phyloP scores from a whole-genome alignment of 495 filamentous ascomycete species.

The Aspergillus homomorphus region DNA sequence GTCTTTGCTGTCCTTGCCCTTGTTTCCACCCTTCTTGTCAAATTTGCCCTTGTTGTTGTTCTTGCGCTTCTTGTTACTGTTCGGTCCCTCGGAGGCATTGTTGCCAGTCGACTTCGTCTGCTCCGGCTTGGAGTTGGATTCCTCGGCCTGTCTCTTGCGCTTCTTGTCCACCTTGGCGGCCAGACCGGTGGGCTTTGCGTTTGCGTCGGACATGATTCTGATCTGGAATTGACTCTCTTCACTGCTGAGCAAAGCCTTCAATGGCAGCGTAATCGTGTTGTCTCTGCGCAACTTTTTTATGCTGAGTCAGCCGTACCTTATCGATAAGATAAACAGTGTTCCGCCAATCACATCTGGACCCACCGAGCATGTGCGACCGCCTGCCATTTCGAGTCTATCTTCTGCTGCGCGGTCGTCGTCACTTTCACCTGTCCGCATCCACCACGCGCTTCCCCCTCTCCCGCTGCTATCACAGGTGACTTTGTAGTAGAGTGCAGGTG shows the following conservation, averaged over 20 bases:
- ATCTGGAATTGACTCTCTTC: neutral
- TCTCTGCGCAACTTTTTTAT: conserved; percentile 15
- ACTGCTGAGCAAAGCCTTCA: neutral
- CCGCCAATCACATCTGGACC: conserved; percentile 22
- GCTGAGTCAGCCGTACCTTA: conserved; percentile 34
- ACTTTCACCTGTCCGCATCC: neutral
- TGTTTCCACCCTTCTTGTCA: conserved; percentile 40
- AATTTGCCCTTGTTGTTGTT: conserved; percentile 50
- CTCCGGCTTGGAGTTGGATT: conserved; percentile 36
- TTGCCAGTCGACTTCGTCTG: conserved; percentile 24
- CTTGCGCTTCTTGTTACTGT: conserved; percentile 41
- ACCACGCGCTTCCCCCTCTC: neutral
- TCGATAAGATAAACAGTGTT: conserved; percentile 28
- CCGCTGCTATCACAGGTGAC: neutral
- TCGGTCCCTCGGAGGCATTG: conserved; percentile 17
- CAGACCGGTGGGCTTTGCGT: conserved; percentile 23
- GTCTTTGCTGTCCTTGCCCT: conserved; percentile 43
- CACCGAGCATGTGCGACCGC: conserved; percentile 1
- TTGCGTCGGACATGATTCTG: conserved; percentile 18
- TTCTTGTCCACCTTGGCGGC: conserved; percentile 45
- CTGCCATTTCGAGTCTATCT: neutral
- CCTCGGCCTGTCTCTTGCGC: conserved; percentile 52
- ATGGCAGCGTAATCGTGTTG: conserved; percentile 3
- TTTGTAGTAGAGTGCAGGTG: neutral
- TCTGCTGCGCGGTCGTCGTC: neutral